Evolutionary conservation across 805 yeast species (phyloP).

Genomic region (Candida jianshihensis): DNA sequence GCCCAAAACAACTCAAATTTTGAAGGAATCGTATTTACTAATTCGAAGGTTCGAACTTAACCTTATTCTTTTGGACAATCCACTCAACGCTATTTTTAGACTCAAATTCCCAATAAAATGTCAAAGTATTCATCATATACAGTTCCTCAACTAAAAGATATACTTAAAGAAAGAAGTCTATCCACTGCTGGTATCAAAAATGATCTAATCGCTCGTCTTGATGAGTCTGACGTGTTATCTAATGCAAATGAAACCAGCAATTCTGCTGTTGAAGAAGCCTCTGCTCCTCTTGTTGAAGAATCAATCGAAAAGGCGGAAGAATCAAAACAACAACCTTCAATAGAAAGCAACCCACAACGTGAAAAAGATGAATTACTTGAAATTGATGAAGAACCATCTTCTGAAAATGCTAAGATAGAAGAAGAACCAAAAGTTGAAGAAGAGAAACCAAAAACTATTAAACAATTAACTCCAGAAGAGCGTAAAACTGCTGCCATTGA

Average conservation of each 20-base stretch:
- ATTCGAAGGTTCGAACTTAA: no score
- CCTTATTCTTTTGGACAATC: no score
- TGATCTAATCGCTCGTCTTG: constrained; percentile 61
- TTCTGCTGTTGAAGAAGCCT: constrained; percentile 4
- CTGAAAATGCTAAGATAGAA: constrained; percentile 1
- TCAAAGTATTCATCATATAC: constrained; percentile 48
- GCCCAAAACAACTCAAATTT: no score
- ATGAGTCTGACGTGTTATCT: constrained; percentile 56
- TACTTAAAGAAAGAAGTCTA: constrained; percentile 60
- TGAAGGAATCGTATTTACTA: no score
- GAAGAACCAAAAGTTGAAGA: constrained; percentile 6
- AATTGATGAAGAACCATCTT: not conserved
- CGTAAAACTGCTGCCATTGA: constrained; percentile 62
- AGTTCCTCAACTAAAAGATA: constrained; percentile 79
- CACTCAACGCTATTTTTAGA: no score
- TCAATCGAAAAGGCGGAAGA: constrained; percentile 1
- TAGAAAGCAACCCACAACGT: no score
- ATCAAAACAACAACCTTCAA: no score
- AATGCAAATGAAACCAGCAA: constrained; percentile 14
- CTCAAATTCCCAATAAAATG: no score
- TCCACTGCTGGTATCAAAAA: constrained; percentile 74
- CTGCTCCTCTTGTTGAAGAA: constrained; percentile 5
- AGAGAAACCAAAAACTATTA: constrained; percentile 22
- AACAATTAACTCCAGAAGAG: constrained; percentile 56
- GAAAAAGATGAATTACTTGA: constrained; percentile 7